These are phyloP conservation scores for Mercurialis annua DNA, from an alignment of 345 rosid species.

Conservation along the genomic window DNA sequence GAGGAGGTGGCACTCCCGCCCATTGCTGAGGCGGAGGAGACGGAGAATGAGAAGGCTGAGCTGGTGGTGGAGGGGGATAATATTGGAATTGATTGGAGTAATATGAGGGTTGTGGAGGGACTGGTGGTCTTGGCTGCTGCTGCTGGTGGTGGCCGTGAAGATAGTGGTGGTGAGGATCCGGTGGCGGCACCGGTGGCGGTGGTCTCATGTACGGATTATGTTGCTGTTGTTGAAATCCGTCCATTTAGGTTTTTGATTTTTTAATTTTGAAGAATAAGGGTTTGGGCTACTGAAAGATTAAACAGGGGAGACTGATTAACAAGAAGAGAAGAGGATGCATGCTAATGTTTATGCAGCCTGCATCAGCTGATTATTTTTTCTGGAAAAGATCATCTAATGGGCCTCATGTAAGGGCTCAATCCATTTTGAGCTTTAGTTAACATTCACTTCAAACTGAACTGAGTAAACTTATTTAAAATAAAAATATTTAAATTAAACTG, in stretches of 20 bases:
- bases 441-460: too few species aligned
- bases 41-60: constrained; percentile 41
- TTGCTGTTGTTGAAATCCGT: constrained; percentile 54
- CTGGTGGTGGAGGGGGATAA: constrained; percentile 31
- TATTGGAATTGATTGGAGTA: constrained; percentile 19
- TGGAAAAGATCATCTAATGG: too few species aligned
- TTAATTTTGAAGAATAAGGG: too few species aligned
- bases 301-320: too few species aligned
- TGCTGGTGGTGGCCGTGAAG: constrained; percentile 19
- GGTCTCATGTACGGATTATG: constrained; percentile 48
- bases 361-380: too few species aligned
- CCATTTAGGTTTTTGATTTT: constrained; percentile 32
- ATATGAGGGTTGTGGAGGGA: constrained; percentile 22
- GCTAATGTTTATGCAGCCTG: too few species aligned
- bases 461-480: too few species aligned
- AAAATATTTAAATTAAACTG: too few species aligned
- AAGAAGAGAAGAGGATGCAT: too few species aligned
- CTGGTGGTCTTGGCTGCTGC: constrained; percentile 17
- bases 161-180: constrained; percentile 37
- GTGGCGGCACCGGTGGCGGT: constrained; percentile 35
- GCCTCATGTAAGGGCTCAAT: too few species aligned
- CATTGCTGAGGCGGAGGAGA: constrained; percentile 54
- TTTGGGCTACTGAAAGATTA: too few species aligned
- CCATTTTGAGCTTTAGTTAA: too few species aligned
- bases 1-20: constrained; percentile 34